Percentiles rank a stretch among this genome's conserved stretches.
phyloP scores from a whole-genome alignment of 2,329 filamentous ascomycete genomes.

The Ceratocystis albifundus region DNA sequence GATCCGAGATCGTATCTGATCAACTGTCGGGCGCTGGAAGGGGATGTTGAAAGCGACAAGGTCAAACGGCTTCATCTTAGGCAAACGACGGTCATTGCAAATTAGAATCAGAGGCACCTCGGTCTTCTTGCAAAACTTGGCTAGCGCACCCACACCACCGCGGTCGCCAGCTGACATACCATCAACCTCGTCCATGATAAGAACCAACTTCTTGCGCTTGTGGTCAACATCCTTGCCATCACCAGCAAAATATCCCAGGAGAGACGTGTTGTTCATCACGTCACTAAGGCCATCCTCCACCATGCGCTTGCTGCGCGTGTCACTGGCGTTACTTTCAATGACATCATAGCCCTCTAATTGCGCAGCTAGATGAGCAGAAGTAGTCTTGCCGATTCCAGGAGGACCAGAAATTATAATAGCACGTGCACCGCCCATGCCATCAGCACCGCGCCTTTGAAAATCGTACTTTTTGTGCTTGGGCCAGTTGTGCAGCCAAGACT shows the following conservation, averaged over 20 bases:
- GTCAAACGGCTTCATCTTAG: conserved; percentile 98
- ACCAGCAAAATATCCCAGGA: conserved; percentile 79
- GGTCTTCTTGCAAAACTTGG: conserved; percentile 90
- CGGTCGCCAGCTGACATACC: conserved; percentile 97
- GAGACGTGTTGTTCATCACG: conserved; percentile 83
- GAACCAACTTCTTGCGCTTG: conserved; percentile 80
- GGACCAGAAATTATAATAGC: conserved; percentile 94
- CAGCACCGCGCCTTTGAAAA: conserved; percentile 72
- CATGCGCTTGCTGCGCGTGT: conserved; percentile 89
- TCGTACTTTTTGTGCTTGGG: conserved; percentile 63
- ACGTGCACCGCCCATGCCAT: conserved; percentile 71
- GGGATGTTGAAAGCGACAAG: conserved; percentile 70
- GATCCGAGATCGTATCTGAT: conserved; percentile 82
- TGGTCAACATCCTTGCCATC: conserved; percentile 69
- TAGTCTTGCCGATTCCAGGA: conserved; percentile 95
- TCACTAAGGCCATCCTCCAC: conserved; percentile 82
- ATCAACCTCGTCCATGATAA: conserved; percentile 98
- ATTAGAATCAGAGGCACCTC: conserved; percentile 92
- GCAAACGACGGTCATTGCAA: conserved; percentile 84
- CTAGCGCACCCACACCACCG: conserved; percentile 86
- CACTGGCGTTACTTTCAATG: conserved; percentile 90
- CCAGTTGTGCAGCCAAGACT: conserved; percentile 77
- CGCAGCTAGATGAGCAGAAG: conserved; percentile 85
- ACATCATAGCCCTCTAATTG: conserved; percentile 89
- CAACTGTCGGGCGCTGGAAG: conserved; percentile 79